phyloP scores from a whole-genome alignment of 1,284 basidiomycete species.

The Cryptococcus sp. region DNA sequence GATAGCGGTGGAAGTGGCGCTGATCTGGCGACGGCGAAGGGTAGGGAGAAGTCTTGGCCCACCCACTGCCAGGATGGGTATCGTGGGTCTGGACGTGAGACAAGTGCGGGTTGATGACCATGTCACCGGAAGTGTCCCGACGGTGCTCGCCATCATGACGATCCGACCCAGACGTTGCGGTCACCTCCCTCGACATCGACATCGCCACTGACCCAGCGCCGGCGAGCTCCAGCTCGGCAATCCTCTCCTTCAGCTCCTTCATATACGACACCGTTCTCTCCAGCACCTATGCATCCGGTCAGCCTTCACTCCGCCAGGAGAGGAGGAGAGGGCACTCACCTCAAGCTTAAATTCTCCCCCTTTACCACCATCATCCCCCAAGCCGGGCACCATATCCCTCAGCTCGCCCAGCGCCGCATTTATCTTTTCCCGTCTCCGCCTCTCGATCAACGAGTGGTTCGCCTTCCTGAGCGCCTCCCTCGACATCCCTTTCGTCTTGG shows the following conservation, averaged over 20 bases:
- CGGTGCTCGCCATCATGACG: no score
- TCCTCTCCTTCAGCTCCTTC: conserved; percentile 37
- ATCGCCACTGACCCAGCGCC: no score
- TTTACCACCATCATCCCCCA: conserved; percentile 40
- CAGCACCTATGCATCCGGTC: conserved; percentile 47
- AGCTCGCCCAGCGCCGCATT: conserved; percentile 45
- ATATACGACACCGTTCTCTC: conserved; percentile 49
- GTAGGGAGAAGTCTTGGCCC: conserved; percentile 6
- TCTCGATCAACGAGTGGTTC: conserved; percentile 49
- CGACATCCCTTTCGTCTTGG: conserved; percentile 20
- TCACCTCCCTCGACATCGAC: no score
- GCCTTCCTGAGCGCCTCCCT: conserved; percentile 47
- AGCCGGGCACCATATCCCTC: conserved; percentile 47
- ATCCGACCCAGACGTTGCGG: no score
- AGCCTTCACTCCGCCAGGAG: neutral
- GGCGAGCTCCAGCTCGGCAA: conserved; percentile 28
- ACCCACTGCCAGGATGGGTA: no score
- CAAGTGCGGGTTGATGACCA: neutral
- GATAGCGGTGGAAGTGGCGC: neutral
- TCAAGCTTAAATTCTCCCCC: conserved; percentile 51
- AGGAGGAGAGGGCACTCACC: no score
- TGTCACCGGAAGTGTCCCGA: no score
- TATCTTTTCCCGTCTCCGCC: conserved; percentile 49
- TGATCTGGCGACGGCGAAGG: conserved; percentile 16
- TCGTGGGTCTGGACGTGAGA: neutral